Percentiles rank a stretch among this genome's conserved stretches.
These are phyloP conservation scores for Microbotryum violaceum DNA, from an alignment of 1,284 basidiomycete species.

Conservation along the genomic window DNA sequence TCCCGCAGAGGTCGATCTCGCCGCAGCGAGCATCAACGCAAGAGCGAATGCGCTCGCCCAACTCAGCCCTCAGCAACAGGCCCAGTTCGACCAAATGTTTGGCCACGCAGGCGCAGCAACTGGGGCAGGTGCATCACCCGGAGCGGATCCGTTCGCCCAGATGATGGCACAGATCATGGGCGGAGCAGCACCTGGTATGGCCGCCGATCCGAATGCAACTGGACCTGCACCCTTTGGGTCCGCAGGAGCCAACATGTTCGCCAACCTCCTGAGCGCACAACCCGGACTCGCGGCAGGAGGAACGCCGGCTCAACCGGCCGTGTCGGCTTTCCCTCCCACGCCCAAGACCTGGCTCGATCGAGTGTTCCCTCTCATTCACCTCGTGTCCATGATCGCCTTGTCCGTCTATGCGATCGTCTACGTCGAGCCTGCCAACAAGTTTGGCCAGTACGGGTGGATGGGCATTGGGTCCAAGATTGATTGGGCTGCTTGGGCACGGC, in stretches of 20 bases:
- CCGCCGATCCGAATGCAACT: background rate
- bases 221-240: background rate
- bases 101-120: background rate
- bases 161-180: constrained; percentile 31
- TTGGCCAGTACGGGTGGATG: constrained; percentile 20
- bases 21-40: constrained; percentile 2
- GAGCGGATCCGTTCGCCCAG: constrained; percentile 27
- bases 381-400: constrained; percentile 33
- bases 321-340: constrained; percentile 18
- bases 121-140: background rate
- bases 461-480: constrained; percentile 21
- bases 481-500: constrained; percentile 30
- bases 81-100: background rate
- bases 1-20: constrained; percentile 35
- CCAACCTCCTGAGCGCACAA: background rate
- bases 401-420: constrained; percentile 31
- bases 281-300: constrained; percentile 7
- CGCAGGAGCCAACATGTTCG: background rate
- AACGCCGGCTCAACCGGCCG: background rate
- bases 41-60: background rate
- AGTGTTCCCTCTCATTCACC: constrained; percentile 33
- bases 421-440: constrained; percentile 27
- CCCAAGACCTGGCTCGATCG: constrained; percentile 34
- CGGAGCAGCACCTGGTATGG: constrained; percentile 3
- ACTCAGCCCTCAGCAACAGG: constrained; percentile 1